Conservation (phyloP, 768 basidiomycete genomes). For the Galerina sulciceps region DNA sequence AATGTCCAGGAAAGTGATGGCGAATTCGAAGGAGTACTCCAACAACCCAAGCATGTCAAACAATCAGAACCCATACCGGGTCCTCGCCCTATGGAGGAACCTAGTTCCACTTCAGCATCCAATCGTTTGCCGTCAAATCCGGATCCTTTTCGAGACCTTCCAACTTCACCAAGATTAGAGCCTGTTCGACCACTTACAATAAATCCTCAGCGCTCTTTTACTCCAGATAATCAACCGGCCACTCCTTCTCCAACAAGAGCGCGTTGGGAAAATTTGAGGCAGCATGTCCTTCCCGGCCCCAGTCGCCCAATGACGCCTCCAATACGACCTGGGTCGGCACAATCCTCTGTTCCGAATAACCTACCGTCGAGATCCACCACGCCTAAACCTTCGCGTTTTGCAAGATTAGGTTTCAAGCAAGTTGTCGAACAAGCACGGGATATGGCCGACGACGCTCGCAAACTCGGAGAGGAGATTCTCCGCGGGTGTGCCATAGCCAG, state of each 20-base stretch:
- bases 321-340: constrained; percentile 31
- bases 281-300: constrained; percentile 49
- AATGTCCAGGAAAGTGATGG: constrained; percentile 20
- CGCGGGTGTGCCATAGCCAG: constrained; percentile 58
- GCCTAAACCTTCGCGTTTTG: constrained; percentile 55
- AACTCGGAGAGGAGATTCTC: constrained; percentile 59
- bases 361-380: constrained; percentile 28
- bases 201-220: constrained; percentile 29
- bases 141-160: constrained; percentile 11
- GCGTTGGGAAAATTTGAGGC: constrained; percentile 59
- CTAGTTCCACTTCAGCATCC: background rate
- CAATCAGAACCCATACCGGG: constrained; percentile 3
- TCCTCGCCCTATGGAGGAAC: background rate
- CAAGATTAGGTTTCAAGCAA: constrained; percentile 60
- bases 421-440: constrained; percentile 69
- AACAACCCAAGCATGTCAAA: background rate
- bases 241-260: constrained; percentile 40
- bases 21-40: constrained; percentile 10
- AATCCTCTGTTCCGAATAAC: constrained; percentile 20
- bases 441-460: constrained; percentile 49
- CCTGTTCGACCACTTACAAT: constrained; percentile 22
- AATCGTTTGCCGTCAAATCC: background rate
- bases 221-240: constrained; percentile 43
- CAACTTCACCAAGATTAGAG: constrained; percentile 15
- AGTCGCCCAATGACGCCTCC: constrained; percentile 30